These are phyloP conservation scores for Pyrus pyrifolia DNA, from an alignment of 306 rosid genomes.

Conservation along the genomic window DNA sequence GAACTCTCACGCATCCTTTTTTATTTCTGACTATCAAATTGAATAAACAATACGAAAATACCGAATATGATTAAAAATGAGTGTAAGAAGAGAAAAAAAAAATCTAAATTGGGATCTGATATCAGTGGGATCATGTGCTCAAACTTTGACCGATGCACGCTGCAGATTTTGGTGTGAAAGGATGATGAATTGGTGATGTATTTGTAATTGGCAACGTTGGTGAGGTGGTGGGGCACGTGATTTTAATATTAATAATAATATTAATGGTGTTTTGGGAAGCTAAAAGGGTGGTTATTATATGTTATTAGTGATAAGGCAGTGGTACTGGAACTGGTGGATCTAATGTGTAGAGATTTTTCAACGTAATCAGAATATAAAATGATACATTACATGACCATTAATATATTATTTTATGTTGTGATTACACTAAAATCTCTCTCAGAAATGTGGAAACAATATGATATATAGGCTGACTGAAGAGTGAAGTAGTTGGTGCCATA, in stretches of 20 bases:
- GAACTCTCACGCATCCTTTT: rapidly evolving
- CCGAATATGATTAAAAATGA: too few relatives aligned
- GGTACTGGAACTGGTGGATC: conserved; percentile 17
- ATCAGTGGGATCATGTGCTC: conserved; percentile 55
- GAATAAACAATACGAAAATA: too few relatives aligned
- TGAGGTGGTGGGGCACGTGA: conserved; percentile 65
- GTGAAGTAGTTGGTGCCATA: neutral
- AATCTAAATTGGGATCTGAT: conserved; percentile 40
- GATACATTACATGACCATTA: too few relatives aligned
- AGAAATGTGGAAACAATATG: neutral
- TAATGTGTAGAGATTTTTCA: neutral
- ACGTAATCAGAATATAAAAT: rapidly evolving
- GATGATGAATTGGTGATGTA: neutral
- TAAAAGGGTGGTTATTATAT: conserved; percentile 6
- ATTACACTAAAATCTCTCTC: too few relatives aligned
- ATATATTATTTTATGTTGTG: too few relatives aligned
- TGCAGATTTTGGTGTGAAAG: conserved; percentile 21
- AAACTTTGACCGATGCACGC: conserved; percentile 30
- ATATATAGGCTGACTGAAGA: conserved; percentile 1
- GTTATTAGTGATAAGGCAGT: conserved; percentile 7
- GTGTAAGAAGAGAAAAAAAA: neutral
- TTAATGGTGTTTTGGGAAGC: conserved; percentile 24
- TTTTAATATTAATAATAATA: conserved; percentile 13
- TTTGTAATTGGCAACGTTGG: neutral
- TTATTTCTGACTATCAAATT: too few relatives aligned